Evolutionary conservation across 2,329 filamentous ascomycete genomes (phyloP).

Genomic region (Alternaria sp.): DNA sequence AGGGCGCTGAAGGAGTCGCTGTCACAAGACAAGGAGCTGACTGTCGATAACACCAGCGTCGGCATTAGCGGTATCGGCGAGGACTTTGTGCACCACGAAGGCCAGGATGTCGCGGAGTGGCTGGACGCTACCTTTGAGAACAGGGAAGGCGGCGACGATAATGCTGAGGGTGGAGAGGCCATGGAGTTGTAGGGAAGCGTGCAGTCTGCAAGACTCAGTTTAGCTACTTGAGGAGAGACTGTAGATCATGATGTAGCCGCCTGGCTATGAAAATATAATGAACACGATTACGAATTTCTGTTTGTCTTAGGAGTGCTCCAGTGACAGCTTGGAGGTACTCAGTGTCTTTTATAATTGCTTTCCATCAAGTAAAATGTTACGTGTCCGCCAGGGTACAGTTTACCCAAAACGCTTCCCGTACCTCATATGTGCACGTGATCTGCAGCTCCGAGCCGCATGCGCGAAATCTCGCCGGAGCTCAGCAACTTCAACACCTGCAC

Average conservation of each 20-base stretch:
- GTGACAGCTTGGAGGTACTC: neutral
- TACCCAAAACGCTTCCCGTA: neutral
- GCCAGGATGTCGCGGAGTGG: slow-evolving; percentile 83
- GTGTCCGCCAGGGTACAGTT: neutral
- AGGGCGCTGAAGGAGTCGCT: slow-evolving; percentile 93
- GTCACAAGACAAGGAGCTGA: slow-evolving; percentile 96
- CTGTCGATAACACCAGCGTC: slow-evolving; percentile 94
- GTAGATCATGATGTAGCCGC: slow-evolving; percentile 13
- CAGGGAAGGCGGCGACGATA: slow-evolving; percentile 45
- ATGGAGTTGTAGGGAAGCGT: slow-evolving; percentile 54
- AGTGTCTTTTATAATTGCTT: neutral
- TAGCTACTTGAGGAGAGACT: neutral
- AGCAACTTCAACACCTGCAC: slow-evolving; percentile 32
- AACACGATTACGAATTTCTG: slow-evolving; percentile 11
- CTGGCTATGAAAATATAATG: slow-evolving; percentile 32
- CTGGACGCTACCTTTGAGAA: slow-evolving; percentile 72
- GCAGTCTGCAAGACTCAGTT: neutral
- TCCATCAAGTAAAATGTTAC: neutral
- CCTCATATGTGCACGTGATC: slow-evolving; percentile 29
- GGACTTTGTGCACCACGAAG: slow-evolving; percentile 89
- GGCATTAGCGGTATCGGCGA: slow-evolving; percentile 80
- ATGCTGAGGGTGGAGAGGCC: slow-evolving; percentile 50
- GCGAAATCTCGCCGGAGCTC: slow-evolving; percentile 36
- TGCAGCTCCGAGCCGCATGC: slow-evolving; percentile 33
- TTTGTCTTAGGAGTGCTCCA: neutral